Percentiles rank a stretch among this genome's conserved stretches.
Evolutionary conservation across 176 grass and related monocot genomes (phyloP).

Genomic region (Paspalum notatum): DNA sequence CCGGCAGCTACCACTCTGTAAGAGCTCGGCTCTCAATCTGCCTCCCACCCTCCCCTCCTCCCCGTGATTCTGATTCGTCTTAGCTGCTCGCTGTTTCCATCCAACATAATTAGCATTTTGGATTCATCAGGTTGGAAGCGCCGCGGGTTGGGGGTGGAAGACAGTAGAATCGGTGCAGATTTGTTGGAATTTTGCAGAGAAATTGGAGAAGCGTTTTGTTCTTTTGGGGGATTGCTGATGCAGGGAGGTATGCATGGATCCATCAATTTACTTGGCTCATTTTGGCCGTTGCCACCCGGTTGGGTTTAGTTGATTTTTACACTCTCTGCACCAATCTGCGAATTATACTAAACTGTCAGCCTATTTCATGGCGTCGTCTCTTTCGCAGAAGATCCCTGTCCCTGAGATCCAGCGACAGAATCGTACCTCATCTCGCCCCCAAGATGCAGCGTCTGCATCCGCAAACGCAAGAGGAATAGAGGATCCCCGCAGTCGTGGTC

Average conservation of each 20-base stretch:
- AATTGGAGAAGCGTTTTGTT: not conserved
- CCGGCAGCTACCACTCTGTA: conserved; percentile 51
- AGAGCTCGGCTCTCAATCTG: too few species aligned
- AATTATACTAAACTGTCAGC: conserved; percentile 1
- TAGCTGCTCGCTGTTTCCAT: not conserved
- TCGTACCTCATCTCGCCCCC: too few species aligned
- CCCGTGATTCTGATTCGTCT: conserved; percentile 28
- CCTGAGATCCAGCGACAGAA: too few species aligned
- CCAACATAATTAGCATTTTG: not conserved
- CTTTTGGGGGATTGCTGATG: not conserved
- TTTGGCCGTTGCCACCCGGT: not conserved
- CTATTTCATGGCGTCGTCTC: too few species aligned
- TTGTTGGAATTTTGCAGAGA: not conserved
- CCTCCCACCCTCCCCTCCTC: not conserved
- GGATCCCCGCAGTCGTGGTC: too few species aligned
- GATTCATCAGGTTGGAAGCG: not conserved
- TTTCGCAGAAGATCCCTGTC: too few species aligned
- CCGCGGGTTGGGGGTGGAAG: not conserved
- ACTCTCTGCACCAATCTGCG: not conserved
- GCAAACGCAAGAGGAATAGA: too few species aligned
- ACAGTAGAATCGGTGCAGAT: not conserved
- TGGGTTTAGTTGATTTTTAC: not conserved
- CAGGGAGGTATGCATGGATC: not conserved
- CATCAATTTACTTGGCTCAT: not conserved
- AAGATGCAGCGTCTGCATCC: too few species aligned